These are phyloP conservation scores for Lepidium aucheri DNA, from an alignment of 345 rosid genomes.

Conservation along the genomic window DNA sequence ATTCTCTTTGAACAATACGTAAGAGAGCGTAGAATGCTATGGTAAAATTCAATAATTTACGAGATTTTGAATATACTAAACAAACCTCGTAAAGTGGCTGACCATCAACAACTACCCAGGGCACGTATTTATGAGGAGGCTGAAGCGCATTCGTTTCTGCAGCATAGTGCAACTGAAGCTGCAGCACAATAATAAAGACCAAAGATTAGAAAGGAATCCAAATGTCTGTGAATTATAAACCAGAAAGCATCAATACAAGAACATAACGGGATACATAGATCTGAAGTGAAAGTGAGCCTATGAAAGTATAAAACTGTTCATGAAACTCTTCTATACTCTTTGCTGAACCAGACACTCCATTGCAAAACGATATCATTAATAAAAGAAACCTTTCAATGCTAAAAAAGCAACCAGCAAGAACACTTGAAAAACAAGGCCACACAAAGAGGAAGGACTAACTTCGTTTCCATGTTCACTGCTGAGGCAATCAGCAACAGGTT, in stretches of 20 bases:
- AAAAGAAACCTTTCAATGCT: neutral
- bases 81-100: constrained; percentile 88
- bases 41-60: neutral
- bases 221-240: neutral
- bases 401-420: neutral
- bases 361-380: neutral
- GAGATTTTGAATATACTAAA: constrained; percentile 1
- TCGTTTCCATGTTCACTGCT: constrained; percentile 46
- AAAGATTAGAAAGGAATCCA: neutral
- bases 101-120: constrained; percentile 94
- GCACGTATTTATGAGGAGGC: constrained; percentile 87
- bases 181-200: constrained; percentile 29
- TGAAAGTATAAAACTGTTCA: neutral
- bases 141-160: constrained; percentile 71
- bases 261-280: neutral
- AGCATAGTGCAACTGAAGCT: constrained; percentile 79
- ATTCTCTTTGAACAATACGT: neutral
- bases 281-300: neutral
- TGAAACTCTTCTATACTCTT: neutral
- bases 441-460: constrained; percentile 33
- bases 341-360: neutral
- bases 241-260: neutral
- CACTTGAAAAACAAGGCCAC: neutral
- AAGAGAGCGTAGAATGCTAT: neutral
- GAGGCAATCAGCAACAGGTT: constrained; percentile 54